Evolutionary conservation across 148 eudicot genomes (phyloP), one percentile per base, ranked within the genome.

Genomic region (Chenopodium suecicum): DNA sequence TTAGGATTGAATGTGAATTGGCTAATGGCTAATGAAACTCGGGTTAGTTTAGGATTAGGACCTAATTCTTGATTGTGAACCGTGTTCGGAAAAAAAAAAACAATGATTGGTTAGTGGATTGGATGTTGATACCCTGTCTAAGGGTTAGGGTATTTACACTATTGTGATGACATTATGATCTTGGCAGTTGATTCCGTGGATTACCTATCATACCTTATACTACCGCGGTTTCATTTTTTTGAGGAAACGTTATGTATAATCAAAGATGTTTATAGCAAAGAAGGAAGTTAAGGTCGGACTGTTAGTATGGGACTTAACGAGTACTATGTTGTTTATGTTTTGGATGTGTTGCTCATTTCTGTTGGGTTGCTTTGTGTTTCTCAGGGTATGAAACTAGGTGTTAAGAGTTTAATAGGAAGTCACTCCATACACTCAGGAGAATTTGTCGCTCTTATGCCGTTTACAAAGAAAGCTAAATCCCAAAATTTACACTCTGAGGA

Each of bases 361-460:
- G 69, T 56, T 69, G 17, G 46, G 62, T 47, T 73, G 72, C 63
- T 52, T 77, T 68, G 77, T 75, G 79, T 73, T 48, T 65, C 64
- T 70, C 77, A 90, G 93, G 91, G 90, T 64, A 70, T 44, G 78
- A 90, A 90, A 78, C 78, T 94, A 84, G 85, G 85, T 62, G 71
- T 89, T 86, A 81, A 86, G 84, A 87, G 84, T 80, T 84, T 54
- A 76, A 81, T 94, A 80, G 89, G 89, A 75, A 84, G 88, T 75
- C 86, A 85, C 68, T 69, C 80, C 54, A 84, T 83, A 44, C 75
- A 73, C 10, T 44, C 84, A 8, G 90, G 89, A 32, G 98, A 92
- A 4, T 94, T 94, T 83, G 58, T 94, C 17, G 91, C 92, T 78
- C 84, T 94, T 66, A 85, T 94, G 81, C 99, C 99, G 14, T 94